These are phyloP conservation scores for Hypoxylon trugodes DNA, from an alignment of 495 filamentous ascomycete species.

Conservation along the genomic window DNA sequence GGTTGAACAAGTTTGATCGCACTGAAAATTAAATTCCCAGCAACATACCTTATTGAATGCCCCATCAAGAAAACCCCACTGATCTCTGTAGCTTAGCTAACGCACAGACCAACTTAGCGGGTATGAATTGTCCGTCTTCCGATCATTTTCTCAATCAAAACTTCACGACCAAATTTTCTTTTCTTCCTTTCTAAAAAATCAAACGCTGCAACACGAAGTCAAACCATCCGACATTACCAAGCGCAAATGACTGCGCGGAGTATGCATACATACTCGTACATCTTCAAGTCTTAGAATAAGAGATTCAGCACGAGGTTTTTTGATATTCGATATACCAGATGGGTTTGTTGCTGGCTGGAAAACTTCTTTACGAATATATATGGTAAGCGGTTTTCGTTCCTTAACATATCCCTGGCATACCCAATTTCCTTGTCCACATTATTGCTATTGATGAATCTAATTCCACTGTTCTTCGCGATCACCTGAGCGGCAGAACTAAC, in stretches of 20 bases:
- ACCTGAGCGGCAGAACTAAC: slow-evolving; percentile 93
- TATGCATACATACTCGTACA: background rate
- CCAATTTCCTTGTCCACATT: background rate
- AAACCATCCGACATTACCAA: background rate
- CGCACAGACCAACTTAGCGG: slow-evolving; percentile 38
- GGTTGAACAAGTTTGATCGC: slow-evolving; percentile 11
- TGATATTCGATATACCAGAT: background rate
- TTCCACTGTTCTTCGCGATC: slow-evolving; percentile 69
- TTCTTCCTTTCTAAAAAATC: slow-evolving; percentile 4
- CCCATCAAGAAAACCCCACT: slow-evolving; percentile 29
- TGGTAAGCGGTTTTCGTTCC: slow-evolving; percentile 15
- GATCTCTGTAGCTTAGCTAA: slow-evolving; percentile 21
- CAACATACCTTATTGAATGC: slow-evolving; percentile 20
- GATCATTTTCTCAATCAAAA: slow-evolving; percentile 22
- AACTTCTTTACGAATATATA: background rate
- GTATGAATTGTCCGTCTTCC: slow-evolving; percentile 10
- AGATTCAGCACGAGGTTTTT: background rate
- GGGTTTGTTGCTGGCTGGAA: background rate
- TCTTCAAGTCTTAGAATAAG: background rate
- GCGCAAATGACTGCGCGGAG: background rate
- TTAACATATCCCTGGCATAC: background rate
- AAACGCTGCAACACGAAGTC: background rate
- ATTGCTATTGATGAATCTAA: slow-evolving; percentile 45
- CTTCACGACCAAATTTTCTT: slow-evolving; percentile 30
- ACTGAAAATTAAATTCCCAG: slow-evolving; percentile 34